These are phyloP conservation scores for Mortierella sp. DNA, from an alignment of 371 early-diverging fungal genomes.

Conservation along the genomic window DNA sequence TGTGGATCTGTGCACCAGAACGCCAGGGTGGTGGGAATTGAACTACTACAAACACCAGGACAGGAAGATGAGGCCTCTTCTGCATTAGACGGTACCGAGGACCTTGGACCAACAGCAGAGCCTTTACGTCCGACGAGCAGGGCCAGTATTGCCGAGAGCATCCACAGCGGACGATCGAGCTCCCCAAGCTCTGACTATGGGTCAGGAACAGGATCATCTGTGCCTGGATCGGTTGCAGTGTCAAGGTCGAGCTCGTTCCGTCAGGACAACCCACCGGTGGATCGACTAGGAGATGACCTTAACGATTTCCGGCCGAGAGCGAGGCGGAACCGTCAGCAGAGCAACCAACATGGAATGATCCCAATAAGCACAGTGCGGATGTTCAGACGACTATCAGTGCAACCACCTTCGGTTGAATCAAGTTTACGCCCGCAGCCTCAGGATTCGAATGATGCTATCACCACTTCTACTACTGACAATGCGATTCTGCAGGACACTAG, in stretches of 20 bases:
- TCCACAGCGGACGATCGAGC: conserved; percentile 23
- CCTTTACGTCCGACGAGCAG: conserved; percentile 22
- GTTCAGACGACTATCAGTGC: conserved; percentile 17
- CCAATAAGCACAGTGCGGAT: conserved; percentile 36
- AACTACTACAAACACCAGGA: conserved; percentile 30
- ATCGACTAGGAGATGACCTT: conserved; percentile 16
- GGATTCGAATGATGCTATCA: not conserved
- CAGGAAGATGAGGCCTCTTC: conserved; percentile 20
- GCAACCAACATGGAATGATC: conserved; percentile 21
- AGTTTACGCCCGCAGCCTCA: conserved; percentile 13
- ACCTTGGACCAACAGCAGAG: conserved; percentile 17
- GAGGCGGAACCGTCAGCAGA: conserved; percentile 15
- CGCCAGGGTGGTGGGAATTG: conserved; percentile 72
- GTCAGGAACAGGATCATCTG: conserved; percentile 51
- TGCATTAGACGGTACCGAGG: conserved; percentile 13
- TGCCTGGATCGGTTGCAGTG: conserved; percentile 37
- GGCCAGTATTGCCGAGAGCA: conserved; percentile 20
- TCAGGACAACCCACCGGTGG: not conserved
- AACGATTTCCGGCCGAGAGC: conserved; percentile 1
- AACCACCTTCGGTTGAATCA: conserved; percentile 15
- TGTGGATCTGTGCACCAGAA: conserved; percentile 92
- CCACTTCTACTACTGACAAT: not conserved
- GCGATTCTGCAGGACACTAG: not conserved
- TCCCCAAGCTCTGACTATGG: conserved; percentile 52
- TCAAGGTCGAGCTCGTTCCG: conserved; percentile 41